A percentile compares a stretch with the other conserved stretches of the same genome.
phyloP scores from a whole-genome alignment of 345 rosid species.

The Psidium guajava region DNA sequence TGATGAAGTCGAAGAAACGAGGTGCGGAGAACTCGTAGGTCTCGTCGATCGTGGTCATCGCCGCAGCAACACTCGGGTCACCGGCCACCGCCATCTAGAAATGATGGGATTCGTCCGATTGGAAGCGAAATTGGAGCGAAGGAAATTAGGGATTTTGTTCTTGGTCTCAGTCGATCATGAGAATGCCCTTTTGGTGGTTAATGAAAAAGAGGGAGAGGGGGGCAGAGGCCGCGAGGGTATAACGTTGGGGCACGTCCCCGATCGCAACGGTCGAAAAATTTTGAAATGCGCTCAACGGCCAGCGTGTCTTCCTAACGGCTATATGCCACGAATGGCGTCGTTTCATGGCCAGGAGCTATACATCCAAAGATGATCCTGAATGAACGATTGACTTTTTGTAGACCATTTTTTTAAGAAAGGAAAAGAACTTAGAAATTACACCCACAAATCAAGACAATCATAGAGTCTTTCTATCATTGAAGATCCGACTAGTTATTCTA shows the following conservation, averaged over 20 bases:
- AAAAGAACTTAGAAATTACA: background rate
- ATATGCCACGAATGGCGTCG: conserved; percentile 22
- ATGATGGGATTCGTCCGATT: background rate
- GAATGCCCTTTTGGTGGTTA: background rate
- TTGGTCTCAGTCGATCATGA: background rate
- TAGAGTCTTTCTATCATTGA: background rate
- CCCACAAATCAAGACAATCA: background rate
- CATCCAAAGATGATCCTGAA: background rate
- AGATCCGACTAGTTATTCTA: rapidly evolving
- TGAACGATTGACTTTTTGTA: background rate
- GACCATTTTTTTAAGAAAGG: background rate
- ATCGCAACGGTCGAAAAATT: conserved; percentile 59
- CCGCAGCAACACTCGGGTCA: conserved; percentile 15
- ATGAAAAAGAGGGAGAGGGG: background rate
- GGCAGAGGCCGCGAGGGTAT: conserved; percentile 4
- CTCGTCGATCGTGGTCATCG: conserved; percentile 37
- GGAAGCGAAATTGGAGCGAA: background rate
- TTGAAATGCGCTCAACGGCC: conserved; percentile 13
- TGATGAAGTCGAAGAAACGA: conserved; percentile 65
- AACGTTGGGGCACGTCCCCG: conserved; percentile 6
- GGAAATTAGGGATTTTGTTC: background rate
- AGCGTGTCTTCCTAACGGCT: conserved; percentile 20
- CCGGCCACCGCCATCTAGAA: background rate
- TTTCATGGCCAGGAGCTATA: background rate
- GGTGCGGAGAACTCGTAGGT: conserved; percentile 88